Evolutionary conservation across 805 yeast species (phyloP).

Genomic region (Starmerella vaccinii): DNA sequence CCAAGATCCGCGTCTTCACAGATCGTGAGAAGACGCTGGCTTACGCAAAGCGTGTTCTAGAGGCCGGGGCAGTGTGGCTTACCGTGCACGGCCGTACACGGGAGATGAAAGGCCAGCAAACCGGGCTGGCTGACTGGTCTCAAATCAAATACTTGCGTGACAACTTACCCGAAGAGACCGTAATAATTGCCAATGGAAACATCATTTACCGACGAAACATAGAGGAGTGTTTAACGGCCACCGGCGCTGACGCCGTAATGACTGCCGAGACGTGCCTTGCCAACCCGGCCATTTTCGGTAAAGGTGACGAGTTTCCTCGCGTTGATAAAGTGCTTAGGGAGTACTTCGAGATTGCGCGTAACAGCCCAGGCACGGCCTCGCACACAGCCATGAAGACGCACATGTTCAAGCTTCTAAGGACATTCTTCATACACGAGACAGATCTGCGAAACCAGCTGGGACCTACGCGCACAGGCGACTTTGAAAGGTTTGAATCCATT

Average conservation of each 20-base stretch:
- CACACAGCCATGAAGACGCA: slow-evolving; percentile 82
- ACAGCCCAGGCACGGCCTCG: slow-evolving; percentile 58
- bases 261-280: slow-evolving; percentile 91
- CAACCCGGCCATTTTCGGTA: slow-evolving; percentile 82
- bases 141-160: slow-evolving; percentile 64
- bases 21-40: slow-evolving; percentile 71
- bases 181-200: slow-evolving; percentile 90
- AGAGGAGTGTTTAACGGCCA: slow-evolving; percentile 50
- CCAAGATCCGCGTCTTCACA: slow-evolving; percentile 83
- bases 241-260: slow-evolving; percentile 86
- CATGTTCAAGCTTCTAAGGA: slow-evolving; percentile 72
- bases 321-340: slow-evolving; percentile 76
- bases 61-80: slow-evolving; percentile 90
- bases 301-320: slow-evolving; percentile 66
- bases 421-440: slow-evolving; percentile 66
- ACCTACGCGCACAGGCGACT: slow-evolving; percentile 36
- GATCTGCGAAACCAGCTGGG: slow-evolving; percentile 72
- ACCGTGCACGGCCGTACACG: slow-evolving; percentile 94
- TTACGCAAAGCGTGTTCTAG: slow-evolving; percentile 79
- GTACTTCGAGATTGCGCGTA: slow-evolving; percentile 71
- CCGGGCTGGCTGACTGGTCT: slow-evolving; percentile 94
- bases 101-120: slow-evolving; percentile 94
- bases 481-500: slow-evolving; percentile 44
- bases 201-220: slow-evolving; percentile 83
- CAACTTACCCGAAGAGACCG: slow-evolving; percentile 69